Conservation (phyloP, 768 basidiomycete species). For the Suillus hirtellus region DNA sequence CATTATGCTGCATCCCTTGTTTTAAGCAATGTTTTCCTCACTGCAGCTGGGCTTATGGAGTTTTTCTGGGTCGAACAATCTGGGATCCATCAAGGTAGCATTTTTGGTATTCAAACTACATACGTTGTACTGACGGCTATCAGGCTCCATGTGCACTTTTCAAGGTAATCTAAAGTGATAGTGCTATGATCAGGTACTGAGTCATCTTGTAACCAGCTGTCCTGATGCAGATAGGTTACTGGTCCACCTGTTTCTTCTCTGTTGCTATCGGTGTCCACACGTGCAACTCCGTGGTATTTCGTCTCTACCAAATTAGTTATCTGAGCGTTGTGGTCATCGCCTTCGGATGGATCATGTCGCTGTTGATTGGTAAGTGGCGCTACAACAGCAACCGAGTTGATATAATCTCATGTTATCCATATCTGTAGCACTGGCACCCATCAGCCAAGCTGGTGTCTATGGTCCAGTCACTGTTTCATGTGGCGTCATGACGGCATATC, state of each 20-base stretch:
- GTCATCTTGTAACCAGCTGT: conserved; percentile 38
- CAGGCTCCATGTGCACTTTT: conserved; percentile 51
- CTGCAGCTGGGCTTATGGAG: conserved; percentile 54
- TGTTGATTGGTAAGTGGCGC: conserved; percentile 49
- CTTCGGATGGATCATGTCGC: conserved; percentile 56
- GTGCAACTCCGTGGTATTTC: conserved; percentile 64
- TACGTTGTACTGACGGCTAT: not conserved
- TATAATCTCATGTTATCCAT: conserved; percentile 5
- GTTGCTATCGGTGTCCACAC: conserved; percentile 65
- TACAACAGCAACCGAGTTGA: not conserved
- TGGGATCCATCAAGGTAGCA: conserved; percentile 51
- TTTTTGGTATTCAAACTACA: not conserved
- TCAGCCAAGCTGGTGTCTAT: conserved; percentile 45
- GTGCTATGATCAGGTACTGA: conserved; percentile 5
- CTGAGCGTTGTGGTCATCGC: conserved; percentile 43
- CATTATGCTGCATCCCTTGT: conserved; percentile 67
- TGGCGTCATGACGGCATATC: conserved; percentile 45
- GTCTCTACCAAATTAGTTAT: conserved; percentile 50
- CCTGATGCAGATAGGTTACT: conserved; percentile 62
- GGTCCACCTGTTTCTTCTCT: conserved; percentile 64
- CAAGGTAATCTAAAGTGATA: conserved; percentile 50
- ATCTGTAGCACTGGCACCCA: conserved; percentile 38
- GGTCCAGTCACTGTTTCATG: conserved; percentile 55
- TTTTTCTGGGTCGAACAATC: conserved; percentile 47
- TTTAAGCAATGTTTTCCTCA: conserved; percentile 55